Evolutionary conservation across 306 rosid species (phyloP), one percentile per base, ranked within the genome.

Genomic region (Castanea mollissima): DNA sequence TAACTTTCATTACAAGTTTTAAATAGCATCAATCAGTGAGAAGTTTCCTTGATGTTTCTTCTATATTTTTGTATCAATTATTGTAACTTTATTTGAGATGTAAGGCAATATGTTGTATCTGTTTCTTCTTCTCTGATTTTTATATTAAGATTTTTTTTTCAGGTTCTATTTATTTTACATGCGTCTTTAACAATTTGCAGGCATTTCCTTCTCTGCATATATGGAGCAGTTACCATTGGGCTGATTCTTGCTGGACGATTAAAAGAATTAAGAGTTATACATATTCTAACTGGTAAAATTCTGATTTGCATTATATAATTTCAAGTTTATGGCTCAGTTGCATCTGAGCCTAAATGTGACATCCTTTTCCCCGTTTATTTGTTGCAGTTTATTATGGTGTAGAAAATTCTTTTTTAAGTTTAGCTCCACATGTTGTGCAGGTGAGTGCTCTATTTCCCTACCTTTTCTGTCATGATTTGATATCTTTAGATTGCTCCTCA

Each of bases 201-300:
- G 99, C 99, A 95, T 88, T 90, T 93, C 76, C 83, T 95, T 75
- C 82, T 93, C 55, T 93, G 99, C 85, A 34, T 91, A 79, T 95
- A 95, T 85, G 98, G 98, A 80, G 72, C 94, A 64, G 85, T 85
- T 76, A 88, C 90, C 77, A 72, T 93, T 69, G 90, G 85, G 73
- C 80, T 95, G 74, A 64, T 95, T 83, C 89, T 95, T 78, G 96
- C 93, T 74, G 99, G 99, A 57, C 89, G 89, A 78, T 34, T 90
- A 56, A 92, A 86, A 83, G 94, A 95, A 84, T 79, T 84, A 71
- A 90, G 57, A 85, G 92, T 93, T 76, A 75, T 85, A 75, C 46
- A 89, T 88, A 86, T 93, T 81, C 86, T 95, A 86, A 89, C 92
- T 8, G 99, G 99, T 95, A 88, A 69, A 51, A 74, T 10, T 10